Conservation (phyloP, 768 basidiomycete genomes). For the Cyclocybe aegerita region DNA sequence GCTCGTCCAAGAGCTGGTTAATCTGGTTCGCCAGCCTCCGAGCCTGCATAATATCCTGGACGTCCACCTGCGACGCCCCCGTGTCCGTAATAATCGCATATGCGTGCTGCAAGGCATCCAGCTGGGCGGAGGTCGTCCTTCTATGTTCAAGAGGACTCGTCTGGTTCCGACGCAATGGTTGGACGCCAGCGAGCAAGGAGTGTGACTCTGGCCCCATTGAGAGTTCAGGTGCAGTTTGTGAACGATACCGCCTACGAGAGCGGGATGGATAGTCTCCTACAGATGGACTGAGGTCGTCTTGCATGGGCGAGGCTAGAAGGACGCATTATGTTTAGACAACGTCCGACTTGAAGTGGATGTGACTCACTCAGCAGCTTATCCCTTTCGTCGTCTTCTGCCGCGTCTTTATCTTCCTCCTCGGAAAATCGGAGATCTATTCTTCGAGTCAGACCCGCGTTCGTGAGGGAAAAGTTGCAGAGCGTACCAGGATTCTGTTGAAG, state of each 20-base stretch:
- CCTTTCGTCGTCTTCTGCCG: not conserved
- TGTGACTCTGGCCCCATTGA: not conserved
- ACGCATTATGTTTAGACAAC: not conserved
- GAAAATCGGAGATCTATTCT: not conserved
- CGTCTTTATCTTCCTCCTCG: not conserved
- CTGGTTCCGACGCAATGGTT: slow-evolving; percentile 33
- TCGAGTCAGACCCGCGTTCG: too few species aligned
- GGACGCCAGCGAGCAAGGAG: slow-evolving; percentile 4
- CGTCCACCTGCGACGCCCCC: slow-evolving; percentile 47
- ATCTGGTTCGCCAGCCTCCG: slow-evolving; percentile 46
- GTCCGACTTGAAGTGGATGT: not conserved
- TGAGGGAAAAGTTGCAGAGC: not conserved
- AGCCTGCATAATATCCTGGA: slow-evolving; percentile 48
- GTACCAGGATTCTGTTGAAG: slow-evolving; percentile 9
- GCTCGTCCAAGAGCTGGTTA: slow-evolving; percentile 43
- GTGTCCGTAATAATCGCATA: slow-evolving; percentile 38
- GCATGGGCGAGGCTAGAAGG: not conserved
- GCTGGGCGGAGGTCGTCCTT: slow-evolving; percentile 32
- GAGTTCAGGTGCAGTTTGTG: slow-evolving; percentile 21
- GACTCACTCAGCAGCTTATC: not conserved
- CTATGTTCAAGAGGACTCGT: slow-evolving; percentile 19
- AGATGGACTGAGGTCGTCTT: slow-evolving; percentile 14
- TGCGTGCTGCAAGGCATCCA: slow-evolving; percentile 43
- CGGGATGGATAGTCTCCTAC: slow-evolving; percentile 10
- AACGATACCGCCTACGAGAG: slow-evolving; percentile 15